phyloP scores from a whole-genome alignment of 176 grass and related monocot genomes.

The Eleusine indica region DNA sequence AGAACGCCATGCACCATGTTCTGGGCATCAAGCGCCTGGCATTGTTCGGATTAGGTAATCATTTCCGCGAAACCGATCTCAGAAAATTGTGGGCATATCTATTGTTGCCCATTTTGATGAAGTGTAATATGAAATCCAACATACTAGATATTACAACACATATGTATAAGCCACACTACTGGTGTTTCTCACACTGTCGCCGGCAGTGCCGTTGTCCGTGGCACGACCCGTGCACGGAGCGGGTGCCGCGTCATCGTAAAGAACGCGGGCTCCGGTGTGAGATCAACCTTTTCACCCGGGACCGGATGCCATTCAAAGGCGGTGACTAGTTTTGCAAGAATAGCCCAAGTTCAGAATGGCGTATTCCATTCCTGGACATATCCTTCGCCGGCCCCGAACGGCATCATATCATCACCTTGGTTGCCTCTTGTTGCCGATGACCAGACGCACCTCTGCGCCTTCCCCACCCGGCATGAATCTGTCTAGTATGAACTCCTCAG shows the following conservation, averaged over 20 bases:
- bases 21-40: too few species aligned
- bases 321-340: neutral
- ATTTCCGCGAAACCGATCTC: too few species aligned
- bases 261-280: neutral
- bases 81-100: too few species aligned
- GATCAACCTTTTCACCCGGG: neutral
- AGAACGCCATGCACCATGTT: too few species aligned
- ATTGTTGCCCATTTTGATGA: too few species aligned
- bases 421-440: conserved; percentile 24
- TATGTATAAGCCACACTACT: too few species aligned
- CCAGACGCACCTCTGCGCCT: neutral
- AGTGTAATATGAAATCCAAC: too few species aligned
- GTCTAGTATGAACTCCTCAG: conserved; percentile 7
- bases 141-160: too few species aligned
- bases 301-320: neutral
- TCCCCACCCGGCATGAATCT: conserved; percentile 15
- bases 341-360: neutral
- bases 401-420: conserved; percentile 18
- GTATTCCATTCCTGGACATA: conserved; percentile 14
- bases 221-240: neutral
- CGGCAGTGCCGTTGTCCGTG: too few species aligned
- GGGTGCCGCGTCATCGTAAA: neutral
- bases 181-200: too few species aligned
- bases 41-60: too few species aligned
- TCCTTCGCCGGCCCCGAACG: neutral